Base-by-base conservation (phyloP, 352 stramenopile genomes). In the Phytophthora brassicae region DNA sequence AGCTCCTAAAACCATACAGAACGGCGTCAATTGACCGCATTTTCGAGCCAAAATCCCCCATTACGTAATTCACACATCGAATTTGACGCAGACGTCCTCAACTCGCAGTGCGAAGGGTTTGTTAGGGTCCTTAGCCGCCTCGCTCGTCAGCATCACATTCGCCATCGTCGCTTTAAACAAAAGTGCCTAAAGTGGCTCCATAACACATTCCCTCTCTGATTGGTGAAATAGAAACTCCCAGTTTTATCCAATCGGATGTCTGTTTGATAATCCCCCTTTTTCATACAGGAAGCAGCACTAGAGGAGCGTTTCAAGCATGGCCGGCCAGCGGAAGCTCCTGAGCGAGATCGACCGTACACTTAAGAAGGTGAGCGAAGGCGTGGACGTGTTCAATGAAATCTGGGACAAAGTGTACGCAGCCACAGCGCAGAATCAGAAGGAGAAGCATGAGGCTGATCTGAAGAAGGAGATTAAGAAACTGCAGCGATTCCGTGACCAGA, bases 391-490 rank as follows among this genome's bases (percentile, higher is more conserved):
- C 73, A 98, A 99, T 56, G 96, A 99, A 23, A 99, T 99, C 39
- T 99, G 95, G 93, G 96, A 99, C 74, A 99, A 99, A 65, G 96
- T 97, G n/a, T 99, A 99, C 69, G 85, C 81, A 19, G 95, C 97
- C 8, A 88, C 94, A 45, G 88, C 97, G 63, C 97, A 99, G 79
- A 98, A 97, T 66, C 96, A 99, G 72, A 99, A 99, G 74, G 97
- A 99, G 77, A 99, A 99, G 79, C 98, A 99, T 65, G 97, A 99
- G 75, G 86, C 92, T 33, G 97, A 99, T 71, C 76, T 99, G 54
- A 99, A 99, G 77, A 99, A 99, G 64, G 97, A 99, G 86, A 99
- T 99, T 69, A 99, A 99, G 81, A 99, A 99, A 77, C 84, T 99
- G 36, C 97, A 99, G 86, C 86, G 96, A 39, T 92, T 96, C 68